Evolutionary conservation across 176 grass and related monocot species (phyloP), one percentile per base, ranked within the genome.

Genomic region (Puccinellia tenuiflora): DNA sequence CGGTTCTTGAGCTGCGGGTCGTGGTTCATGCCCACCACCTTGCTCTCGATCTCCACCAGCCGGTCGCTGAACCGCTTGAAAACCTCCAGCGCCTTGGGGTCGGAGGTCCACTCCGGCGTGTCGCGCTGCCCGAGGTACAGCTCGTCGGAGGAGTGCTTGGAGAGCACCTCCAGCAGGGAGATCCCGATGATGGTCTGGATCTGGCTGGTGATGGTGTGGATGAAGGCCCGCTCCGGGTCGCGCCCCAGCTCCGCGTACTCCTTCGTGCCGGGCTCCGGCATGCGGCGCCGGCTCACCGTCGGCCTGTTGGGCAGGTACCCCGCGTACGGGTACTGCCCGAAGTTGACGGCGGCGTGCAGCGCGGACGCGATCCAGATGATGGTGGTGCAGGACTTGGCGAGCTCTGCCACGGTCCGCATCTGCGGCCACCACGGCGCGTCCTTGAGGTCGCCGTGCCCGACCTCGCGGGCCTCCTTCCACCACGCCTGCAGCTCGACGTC

Each of bases 341-440:
- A 95, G 88, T 95, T 95, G n/a, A 95, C 93, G 9, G 92, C 92
- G 9, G 92, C 92, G 83, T 95, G 92, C 81, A 95, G 92, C 60
- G 93, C 93, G 13, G 93, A 95, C 80, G 90, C 90, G 72, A 70
- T 85, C 93, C 93, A 95, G 79, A 95, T 92, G 85, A 95, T 90
- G 83, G 90, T 95, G 40, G 87, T 71, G 87, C 93, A 95, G 3
- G 90, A 60, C 10, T 43, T 29, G n/a, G 68, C 80, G 17, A 97
- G 89, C 77, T 97, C 94, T 0, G 79, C 0, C 18, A 97, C 68
- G 6, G 40, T 10, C 30, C 78, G 69, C 91, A 97, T 94, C 38
- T 0, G 4, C 0, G 91, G 91, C 94, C 89, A 97, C 94, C 94
- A 97, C 0, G 60, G 2, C 42, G 85, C 80, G 68, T 87, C 79